These are phyloP conservation scores for Heteromeles arbutifolia DNA, from an alignment of 306 rosid species.

Conservation along the genomic window DNA sequence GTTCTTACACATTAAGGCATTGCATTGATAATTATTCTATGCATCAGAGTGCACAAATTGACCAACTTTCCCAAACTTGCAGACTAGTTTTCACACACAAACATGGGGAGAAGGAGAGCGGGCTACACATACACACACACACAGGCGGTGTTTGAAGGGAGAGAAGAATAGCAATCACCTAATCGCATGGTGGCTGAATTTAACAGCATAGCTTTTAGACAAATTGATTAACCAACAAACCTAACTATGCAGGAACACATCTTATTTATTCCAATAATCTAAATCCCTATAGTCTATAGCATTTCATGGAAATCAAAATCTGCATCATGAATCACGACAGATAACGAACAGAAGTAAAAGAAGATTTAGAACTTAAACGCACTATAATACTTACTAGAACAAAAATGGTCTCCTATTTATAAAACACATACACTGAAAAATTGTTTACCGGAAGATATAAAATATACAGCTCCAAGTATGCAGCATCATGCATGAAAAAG, in stretches of 20 bases:
- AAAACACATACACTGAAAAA: neutral
- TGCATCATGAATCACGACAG: neutral
- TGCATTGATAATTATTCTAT: neutral
- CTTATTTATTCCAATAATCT: neutral
- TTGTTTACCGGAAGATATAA: neutral
- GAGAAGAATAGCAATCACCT: neutral
- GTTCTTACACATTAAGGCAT: neutral
- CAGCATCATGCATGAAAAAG: conserved; percentile 12
- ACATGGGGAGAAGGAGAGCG: too few relatives aligned
- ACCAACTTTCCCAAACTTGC: neutral
- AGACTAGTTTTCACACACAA: neutral
- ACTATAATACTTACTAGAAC: neutral
- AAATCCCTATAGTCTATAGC: neutral
- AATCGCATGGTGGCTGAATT: neutral
- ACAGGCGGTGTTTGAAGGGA: neutral
- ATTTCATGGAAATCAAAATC: neutral
- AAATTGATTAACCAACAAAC: neutral
- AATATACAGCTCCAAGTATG: neutral
- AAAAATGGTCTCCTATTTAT: neutral
- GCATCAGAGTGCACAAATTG: neutral
- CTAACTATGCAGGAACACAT: neutral
- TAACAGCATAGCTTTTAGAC: neutral
- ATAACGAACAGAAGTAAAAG: neutral
- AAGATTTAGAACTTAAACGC: neutral
- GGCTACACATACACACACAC: neutral